phyloP scores from a whole-genome alignment of 495 filamentous ascomycete species.

The Hypoxylon rickii region DNA sequence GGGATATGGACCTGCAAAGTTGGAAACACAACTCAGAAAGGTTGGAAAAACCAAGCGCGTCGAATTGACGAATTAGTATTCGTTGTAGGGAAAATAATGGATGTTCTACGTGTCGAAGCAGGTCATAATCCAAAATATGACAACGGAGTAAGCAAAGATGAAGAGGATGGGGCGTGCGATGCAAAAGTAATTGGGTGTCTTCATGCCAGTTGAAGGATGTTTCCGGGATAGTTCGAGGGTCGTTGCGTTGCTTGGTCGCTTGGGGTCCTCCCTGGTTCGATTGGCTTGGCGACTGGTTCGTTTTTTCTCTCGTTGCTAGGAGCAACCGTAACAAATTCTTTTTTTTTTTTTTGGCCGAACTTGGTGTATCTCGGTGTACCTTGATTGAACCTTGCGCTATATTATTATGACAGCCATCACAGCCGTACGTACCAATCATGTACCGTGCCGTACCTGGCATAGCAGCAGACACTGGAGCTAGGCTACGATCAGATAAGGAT shows the following conservation, averaged over 20 bases:
- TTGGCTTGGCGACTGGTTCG: constrained; percentile 23
- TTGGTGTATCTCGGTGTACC: no score
- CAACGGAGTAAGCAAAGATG: constrained; percentile 25
- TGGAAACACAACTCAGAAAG: constrained; percentile 8
- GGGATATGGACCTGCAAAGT: background rate
- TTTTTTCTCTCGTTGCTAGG: constrained; percentile 32
- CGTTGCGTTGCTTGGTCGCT: no score
- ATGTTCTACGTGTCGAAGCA: constrained; percentile 43
- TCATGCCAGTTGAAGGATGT: constrained; percentile 20
- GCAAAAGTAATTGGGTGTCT: constrained; percentile 32
- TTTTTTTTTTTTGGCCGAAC: no score
- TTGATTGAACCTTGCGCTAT: background rate
- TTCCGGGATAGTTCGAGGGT: no score
- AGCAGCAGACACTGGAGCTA: no score
- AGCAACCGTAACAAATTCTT: constrained; percentile 31
- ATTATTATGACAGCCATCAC: no score
- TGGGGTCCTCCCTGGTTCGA: constrained; percentile 8
- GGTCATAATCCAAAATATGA: constrained; percentile 35
- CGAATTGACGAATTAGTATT: constrained; percentile 28
- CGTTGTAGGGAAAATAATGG: constrained; percentile 29
- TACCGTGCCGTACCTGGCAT: no score
- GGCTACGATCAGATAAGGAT: no score
- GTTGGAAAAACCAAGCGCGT: constrained; percentile 29
- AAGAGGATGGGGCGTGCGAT: constrained; percentile 34
- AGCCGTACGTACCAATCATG: no score